Evolutionary conservation across 2,329 filamentous ascomycete genomes (phyloP), one percentile per base, ranked within the genome.

Genomic region (Aspergillus ruber): DNA sequence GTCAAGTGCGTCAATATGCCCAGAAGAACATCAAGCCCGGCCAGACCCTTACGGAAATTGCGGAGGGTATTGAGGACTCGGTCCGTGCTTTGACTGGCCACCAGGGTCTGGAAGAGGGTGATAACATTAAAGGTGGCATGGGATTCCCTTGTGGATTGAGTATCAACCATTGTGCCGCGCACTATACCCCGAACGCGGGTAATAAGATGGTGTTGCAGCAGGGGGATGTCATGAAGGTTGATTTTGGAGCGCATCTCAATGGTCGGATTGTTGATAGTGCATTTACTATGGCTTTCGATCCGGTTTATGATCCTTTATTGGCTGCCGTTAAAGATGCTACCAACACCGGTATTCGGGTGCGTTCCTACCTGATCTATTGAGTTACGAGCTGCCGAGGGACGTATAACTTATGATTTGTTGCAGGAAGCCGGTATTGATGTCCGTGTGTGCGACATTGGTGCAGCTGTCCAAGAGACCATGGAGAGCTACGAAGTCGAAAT

Each of bases 401-500:
- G 3, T 27, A 27, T 10, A 18, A 29, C 44, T 46, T 44, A 49
- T 59, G 42, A 56, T n/a, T 6, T 6, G 9, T n/a, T 46, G 18
- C 56, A 82, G 76, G 87, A 94, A 74, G 90, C 90, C 5, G 90
- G 90, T 60, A 95, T 96, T 61, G 90, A 96, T 64, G 90, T 89
- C 42, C 84, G 90, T 47, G 84, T 96, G 59, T 84, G 86, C 54
- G 89, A 95, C 61, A 87, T 95, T 54, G 88, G 90, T 50, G 86
- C 81, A 8, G 78, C 82, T 15, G 91, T 95, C 59, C 90, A 95
- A 70, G 89, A 95, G 70, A 81, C 85, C 23, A 95, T 95, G 89
- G 90, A 95, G 72, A 90, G 86, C 68, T 93, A 91, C 70, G 89
- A 95, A 72, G 81, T 91, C 44, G 87, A 93, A 67, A 80, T 94